These are phyloP conservation scores for Aspergillus amoenus DNA, from an alignment of 2,329 filamentous ascomycete species.

Conservation along the genomic window DNA sequence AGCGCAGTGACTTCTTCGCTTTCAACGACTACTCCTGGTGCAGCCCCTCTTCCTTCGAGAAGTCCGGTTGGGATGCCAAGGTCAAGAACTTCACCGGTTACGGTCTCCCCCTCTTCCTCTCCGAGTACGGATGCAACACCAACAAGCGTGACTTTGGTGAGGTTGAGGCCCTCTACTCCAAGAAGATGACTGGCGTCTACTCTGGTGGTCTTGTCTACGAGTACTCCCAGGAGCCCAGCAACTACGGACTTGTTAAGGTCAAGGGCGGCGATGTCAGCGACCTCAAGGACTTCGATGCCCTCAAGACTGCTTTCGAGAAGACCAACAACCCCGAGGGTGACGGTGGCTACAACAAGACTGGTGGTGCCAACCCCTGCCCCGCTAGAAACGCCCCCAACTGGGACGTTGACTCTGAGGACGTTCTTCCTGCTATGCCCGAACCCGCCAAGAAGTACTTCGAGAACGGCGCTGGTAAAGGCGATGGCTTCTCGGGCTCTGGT, in stretches of 20 bases:
- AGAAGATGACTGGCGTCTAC: conserved; percentile 84
- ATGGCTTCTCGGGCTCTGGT: conserved; percentile 56
- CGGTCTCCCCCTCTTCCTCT: conserved; percentile 88
- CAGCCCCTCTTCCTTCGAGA: conserved; percentile 73
- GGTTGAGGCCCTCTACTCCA: conserved; percentile 73
- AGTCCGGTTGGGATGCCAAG: conserved; percentile 82
- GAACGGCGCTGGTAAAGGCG: conserved; percentile 57
- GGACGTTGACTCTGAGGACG: conserved; percentile 54
- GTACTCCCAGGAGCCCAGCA: conserved; percentile 80
- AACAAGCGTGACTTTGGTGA: conserved; percentile 81
- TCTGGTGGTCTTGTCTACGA: conserved; percentile 96
- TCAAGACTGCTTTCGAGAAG: conserved; percentile 52
- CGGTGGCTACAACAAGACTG: conserved; percentile 59
- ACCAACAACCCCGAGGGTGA: conserved; percentile 55
- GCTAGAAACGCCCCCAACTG: conserved; percentile 52
- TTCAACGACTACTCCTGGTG: conserved; percentile 82
- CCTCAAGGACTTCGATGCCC: conserved; percentile 61
- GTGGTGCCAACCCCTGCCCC: conserved; percentile 56
- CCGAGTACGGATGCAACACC: conserved; percentile 87
- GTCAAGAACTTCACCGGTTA: conserved; percentile 85
- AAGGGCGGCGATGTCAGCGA: conserved; percentile 56
- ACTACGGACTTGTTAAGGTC: conserved; percentile 77
- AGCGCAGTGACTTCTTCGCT: conserved; percentile 82
- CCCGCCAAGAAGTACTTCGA: conserved; percentile 58
- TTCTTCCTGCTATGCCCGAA: conserved; percentile 58